phyloP scores from a whole-genome alignment of 805 yeast species.

The Candida hispaniensis region DNA sequence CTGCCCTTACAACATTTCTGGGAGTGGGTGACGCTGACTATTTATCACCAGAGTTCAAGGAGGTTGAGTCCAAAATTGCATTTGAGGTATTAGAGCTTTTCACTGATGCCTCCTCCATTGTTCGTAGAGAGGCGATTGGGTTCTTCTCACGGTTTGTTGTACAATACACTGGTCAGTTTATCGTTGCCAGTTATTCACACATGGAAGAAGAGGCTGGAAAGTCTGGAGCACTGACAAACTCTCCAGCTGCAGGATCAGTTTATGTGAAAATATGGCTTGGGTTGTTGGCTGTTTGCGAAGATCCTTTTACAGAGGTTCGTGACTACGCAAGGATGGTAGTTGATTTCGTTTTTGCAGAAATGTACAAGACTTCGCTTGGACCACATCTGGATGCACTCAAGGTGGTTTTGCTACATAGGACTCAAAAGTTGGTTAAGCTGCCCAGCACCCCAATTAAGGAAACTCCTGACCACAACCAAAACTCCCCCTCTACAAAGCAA shows the following conservation, averaged over 20 bases:
- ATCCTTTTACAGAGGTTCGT: slow-evolving; percentile 76
- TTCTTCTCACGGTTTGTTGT: slow-evolving; percentile 65
- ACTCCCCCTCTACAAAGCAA: slow-evolving; percentile 13
- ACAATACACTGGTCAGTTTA: slow-evolving; percentile 59
- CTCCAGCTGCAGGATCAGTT: slow-evolving; percentile 80
- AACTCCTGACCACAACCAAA: too few relatives aligned
- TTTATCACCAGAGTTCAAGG: slow-evolving; percentile 15
- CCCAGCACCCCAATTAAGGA: slow-evolving; percentile 8
- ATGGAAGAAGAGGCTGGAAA: slow-evolving; percentile 65
- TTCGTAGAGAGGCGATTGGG: slow-evolving; percentile 71
- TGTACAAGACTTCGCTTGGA: slow-evolving; percentile 56
- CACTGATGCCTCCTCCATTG: slow-evolving; percentile 83
- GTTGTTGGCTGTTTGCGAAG: slow-evolving; percentile 66
- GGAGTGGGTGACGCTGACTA: slow-evolving; percentile 29
- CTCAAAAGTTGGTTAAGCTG: slow-evolving; percentile 8
- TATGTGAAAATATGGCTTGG: slow-evolving; percentile 85
- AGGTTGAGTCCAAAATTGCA: slow-evolving; percentile 44
- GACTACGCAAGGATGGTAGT: slow-evolving; percentile 61
- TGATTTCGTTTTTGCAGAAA: slow-evolving; percentile 55
- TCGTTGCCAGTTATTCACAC: slow-evolving; percentile 79
- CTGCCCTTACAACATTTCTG: slow-evolving; percentile 60
- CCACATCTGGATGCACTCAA: slow-evolving; percentile 44
- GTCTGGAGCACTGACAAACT: slow-evolving; percentile 46
- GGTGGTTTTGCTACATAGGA: slow-evolving; percentile 4
- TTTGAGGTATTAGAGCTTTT: slow-evolving; percentile 54